Conservation (phyloP, 1,284 basidiomycete genomes). For the Caloboletus firmus region DNA sequence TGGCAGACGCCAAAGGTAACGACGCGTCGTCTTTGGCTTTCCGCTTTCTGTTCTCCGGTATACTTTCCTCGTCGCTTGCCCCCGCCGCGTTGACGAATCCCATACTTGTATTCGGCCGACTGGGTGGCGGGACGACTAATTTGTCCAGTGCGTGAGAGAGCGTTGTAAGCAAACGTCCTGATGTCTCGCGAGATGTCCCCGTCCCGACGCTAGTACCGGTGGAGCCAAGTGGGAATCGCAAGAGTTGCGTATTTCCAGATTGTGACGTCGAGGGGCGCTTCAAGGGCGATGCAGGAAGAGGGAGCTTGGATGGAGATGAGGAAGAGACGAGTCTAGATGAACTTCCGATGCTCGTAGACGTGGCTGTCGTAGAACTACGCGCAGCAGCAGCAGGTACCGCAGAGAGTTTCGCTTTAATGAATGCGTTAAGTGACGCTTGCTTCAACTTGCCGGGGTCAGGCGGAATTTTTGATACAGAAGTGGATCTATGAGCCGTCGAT, state of each 20-base stretch:
- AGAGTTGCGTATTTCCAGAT: constrained; percentile 1
- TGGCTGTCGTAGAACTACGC: neutral
- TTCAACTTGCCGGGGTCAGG: constrained; percentile 22
- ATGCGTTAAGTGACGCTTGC: constrained; percentile 29
- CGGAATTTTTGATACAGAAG: constrained; percentile 14
- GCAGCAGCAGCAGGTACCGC: no score
- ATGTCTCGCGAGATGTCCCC: neutral
- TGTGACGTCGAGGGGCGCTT: constrained; percentile 17
- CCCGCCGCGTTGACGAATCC: constrained; percentile 47
- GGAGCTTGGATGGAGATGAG: constrained; percentile 31
- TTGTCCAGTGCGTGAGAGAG: constrained; percentile 62
- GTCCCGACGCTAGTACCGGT: neutral
- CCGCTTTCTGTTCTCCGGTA: constrained; percentile 20
- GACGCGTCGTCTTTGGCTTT: constrained; percentile 28
- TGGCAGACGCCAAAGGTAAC: constrained; percentile 1
- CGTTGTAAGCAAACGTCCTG: constrained; percentile 39
- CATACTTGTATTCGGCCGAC: constrained; percentile 62
- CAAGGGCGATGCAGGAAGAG: constrained; percentile 22
- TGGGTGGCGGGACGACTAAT: constrained; percentile 58
- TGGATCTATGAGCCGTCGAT: neutral
- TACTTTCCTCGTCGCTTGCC: constrained; percentile 17
- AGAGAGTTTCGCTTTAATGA: constrained; percentile 22
- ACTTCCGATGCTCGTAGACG: neutral
- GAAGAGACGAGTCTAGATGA: neutral
- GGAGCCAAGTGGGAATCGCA: constrained; percentile 1